A percentile compares a stretch with the other conserved stretches of the same genome.
Conservation (phyloP, 345 rosid genomes). For the Pugionium cornutum region DNA sequence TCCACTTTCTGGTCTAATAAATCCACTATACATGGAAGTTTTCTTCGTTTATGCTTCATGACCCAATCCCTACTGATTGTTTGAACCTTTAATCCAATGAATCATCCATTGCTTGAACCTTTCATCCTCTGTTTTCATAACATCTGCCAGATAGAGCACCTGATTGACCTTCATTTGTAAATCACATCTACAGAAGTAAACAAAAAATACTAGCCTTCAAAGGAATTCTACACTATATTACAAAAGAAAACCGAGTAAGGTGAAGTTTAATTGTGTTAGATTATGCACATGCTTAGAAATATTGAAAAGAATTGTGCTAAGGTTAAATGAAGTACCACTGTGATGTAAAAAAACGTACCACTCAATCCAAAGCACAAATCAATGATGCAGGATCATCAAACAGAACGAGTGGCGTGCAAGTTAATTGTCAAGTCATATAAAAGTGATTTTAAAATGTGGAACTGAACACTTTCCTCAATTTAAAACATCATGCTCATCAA, state of each 20-base stretch:
- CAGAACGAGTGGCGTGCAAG: neutral
- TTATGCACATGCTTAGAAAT: conserved; percentile 9
- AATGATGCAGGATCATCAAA: neutral
- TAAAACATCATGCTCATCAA: neutral
- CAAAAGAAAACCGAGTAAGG: conserved; percentile 10
- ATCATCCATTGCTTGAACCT: conserved; percentile 48
- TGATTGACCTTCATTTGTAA: conserved; percentile 24
- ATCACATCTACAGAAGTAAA: conserved; percentile 23
- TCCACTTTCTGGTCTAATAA: conserved; percentile 63
- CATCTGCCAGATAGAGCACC: conserved; percentile 14
- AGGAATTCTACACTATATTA: conserved; percentile 1
- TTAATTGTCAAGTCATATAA: neutral
- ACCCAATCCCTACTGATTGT: conserved; percentile 87
- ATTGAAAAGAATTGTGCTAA: neutral
- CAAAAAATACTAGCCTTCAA: conserved; percentile 20
- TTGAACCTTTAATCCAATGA: conserved; percentile 9
- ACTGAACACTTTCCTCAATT: conserved; percentile 6
- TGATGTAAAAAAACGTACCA: too few species aligned
- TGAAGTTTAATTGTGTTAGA: conserved; percentile 2
- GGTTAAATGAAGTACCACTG: conserved; percentile 4
- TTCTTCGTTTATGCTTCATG: conserved; percentile 95
- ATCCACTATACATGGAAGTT: conserved; percentile 65
- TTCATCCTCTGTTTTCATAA: conserved; percentile 48
- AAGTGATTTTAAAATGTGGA: neutral
- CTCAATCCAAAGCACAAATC: neutral